Evolutionary conservation across 192 early-diverging fungal genomes (phyloP).

Genomic region (Podila horticola): DNA sequence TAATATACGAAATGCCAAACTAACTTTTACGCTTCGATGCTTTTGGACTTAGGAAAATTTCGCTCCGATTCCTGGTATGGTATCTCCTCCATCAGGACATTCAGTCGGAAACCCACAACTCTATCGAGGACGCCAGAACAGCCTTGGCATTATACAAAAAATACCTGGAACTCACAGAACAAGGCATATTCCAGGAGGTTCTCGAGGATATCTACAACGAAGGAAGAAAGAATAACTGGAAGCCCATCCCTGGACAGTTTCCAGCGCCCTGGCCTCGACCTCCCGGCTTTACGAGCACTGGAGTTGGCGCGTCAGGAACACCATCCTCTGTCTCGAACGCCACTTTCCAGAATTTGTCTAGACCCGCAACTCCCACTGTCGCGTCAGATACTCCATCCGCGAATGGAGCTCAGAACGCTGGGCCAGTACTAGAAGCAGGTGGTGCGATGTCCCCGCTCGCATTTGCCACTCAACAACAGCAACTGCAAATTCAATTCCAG

Average conservation of each 20-base stretch:
- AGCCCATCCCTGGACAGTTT: conserved; percentile 53
- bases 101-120: conserved; percentile 91
- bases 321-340: conserved; percentile 3
- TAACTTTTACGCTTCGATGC: neutral
- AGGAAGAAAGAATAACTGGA: conserved; percentile 69
- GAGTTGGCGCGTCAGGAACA: neutral
- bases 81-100: conserved; percentile 84
- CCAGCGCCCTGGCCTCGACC: conserved; percentile 44
- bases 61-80: conserved; percentile 93
- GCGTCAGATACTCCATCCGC: neutral
- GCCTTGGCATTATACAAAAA: conserved; percentile 87
- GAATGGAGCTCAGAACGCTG: neutral
- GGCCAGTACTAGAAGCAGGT: neutral
- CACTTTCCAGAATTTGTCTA: conserved; percentile 25
- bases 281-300: neutral
- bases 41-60: conserved; percentile 73
- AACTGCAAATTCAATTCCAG: conserved; percentile 11
- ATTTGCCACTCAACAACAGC: conserved; percentile 5
- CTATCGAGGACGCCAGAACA: conserved; percentile 92
- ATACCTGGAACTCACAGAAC: conserved; percentile 72
- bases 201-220: conserved; percentile 89
- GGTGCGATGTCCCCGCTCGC: neutral
- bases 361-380: conserved; percentile 19
- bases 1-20: neutral
- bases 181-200: conserved; percentile 75